phyloP scores from a whole-genome alignment of 1,284 basidiomycete species.

The Thelephora terrestris region DNA sequence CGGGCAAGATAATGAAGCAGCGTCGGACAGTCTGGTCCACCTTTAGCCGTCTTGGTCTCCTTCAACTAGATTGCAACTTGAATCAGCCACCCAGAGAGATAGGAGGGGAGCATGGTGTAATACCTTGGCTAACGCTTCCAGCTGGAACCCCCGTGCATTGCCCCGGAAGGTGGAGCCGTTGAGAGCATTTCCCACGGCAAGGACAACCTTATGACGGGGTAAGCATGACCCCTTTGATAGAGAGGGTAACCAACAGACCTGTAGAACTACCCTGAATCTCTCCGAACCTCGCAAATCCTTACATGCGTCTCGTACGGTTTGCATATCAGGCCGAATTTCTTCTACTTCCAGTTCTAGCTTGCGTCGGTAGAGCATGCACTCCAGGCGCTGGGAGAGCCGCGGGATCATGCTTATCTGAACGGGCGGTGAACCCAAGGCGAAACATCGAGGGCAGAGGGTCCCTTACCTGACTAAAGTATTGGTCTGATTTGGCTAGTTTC shows the following conservation, averaged over 20 bases:
- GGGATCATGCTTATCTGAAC: conserved; percentile 71
- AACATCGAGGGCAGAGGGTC: not conserved
- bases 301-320: conserved; percentile 66
- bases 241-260: conserved; percentile 29
- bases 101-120: not conserved
- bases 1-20: conserved; percentile 80
- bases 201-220: conserved; percentile 39
- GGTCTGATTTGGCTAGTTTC: conserved; percentile 76
- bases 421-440: not conserved
- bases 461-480: conserved; percentile 69
- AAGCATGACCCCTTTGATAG: conserved; percentile 4
- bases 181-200: conserved; percentile 73
- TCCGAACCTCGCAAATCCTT: conserved; percentile 61
- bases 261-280: conserved; percentile 63
- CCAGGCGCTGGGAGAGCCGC: conserved; percentile 60
- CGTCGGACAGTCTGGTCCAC: conserved; percentile 65
- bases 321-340: conserved; percentile 77
- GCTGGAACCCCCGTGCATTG: conserved; percentile 72
- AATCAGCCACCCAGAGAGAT: not conserved
- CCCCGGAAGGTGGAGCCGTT: conserved; percentile 81
- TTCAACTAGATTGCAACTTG: conserved; percentile 44
- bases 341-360: conserved; percentile 76
- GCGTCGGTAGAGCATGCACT: conserved; percentile 76
- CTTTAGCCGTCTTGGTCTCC: conserved; percentile 73
- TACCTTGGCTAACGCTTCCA: conserved; percentile 77